Base-by-base conservation (phyloP, 306 rosid species). In the Styphnolobium japonicum region DNA sequence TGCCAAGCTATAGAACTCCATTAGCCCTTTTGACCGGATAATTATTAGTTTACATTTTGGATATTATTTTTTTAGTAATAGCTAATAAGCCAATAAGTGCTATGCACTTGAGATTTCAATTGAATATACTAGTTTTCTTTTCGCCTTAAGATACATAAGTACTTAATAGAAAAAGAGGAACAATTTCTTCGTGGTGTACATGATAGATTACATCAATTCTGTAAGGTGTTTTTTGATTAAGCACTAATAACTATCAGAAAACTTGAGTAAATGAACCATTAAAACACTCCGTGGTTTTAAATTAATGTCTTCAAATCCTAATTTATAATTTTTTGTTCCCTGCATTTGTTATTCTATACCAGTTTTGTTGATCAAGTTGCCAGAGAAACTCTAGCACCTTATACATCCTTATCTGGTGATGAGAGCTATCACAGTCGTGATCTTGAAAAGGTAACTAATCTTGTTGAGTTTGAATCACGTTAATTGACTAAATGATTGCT, bases 351-450 rank as follows among this genome's bases (percentile, higher is more conserved):
- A 37, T 75, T 45, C 9, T 57, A 40, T 74, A 33, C 61, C 75
- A 93, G 98, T 81, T 90, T 89, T 61, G 86, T 93, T 31, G 95
- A 93, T 22, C 92, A 91, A 77, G 88, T 52, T 51, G 80, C 87
- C 25, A 88, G 87, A 83, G 85, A 83, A 82, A 83, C 85, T 86
- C 81, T 93, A 7, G 81, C 87, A 45, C 95, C 95, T 40, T 93
- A 86, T 74, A 39, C 79, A 19, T 73, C 86, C 73, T 80, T 93
- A 60, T 81, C 92, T 27, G 62, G 75, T 11, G 92, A 93, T 27
- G 98, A 88, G 67, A 91, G 97, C 86, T 90, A 88, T 73, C 81
- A 85, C 22, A 90, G 81, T 83, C 93, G 93, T 73, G 95, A 90
- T 87, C 97, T 93, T 80, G 98, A 93, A 76, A 93, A 91, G 98